Evolutionary conservation across 805 yeast species (phyloP), one percentile per base, ranked within the genome.

Genomic region (Cyberlindnera bimundalis): DNA sequence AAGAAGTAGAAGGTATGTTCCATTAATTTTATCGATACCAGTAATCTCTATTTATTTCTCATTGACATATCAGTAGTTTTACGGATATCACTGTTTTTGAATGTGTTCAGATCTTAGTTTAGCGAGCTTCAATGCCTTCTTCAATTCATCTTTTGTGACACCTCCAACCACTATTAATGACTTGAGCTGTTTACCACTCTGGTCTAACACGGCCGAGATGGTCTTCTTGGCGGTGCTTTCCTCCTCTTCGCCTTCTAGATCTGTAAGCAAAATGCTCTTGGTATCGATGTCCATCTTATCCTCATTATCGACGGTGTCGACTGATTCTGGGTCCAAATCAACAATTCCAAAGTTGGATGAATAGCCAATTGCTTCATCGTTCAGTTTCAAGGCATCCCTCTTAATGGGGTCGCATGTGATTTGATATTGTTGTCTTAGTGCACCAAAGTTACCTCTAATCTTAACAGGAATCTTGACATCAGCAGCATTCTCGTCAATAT

Each of bases 171-270:
- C 56, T 17, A 69, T 71, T 11, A 79, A 61, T 20, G 71, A 65
- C 38, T 66, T 70, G 39, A 75, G 56, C 15, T 51, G 48, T 3
- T 65, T 61, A 18, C 60, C 56, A 2, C 48, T 37, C 21, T 46
- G 42, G 30, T 55, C 54, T 28, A 60, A 50, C 13, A 79, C 68
- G 1, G 78, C 68, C 17, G 69, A 62, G 13, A 86, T 62, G 15
- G 78, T 71, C 31, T 84, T 76, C 32, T 62, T 62, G 3, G 81
- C 70, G 24, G 79, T 70, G 11, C 67, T 55, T 53, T 87, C 95
- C 60, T 88, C 96, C 5, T 89, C 83, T 45, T 84, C 91, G 12
- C 95, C 95, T 58, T 87, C 95, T 29, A 86, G 54, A 56, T 88
- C 96, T 1, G 85, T 79, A 34, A 88, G 59, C 13, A 86, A 52